Base-by-base conservation (phyloP, 2,329 filamentous ascomycete species). In the Hypomyces rosellus region DNA sequence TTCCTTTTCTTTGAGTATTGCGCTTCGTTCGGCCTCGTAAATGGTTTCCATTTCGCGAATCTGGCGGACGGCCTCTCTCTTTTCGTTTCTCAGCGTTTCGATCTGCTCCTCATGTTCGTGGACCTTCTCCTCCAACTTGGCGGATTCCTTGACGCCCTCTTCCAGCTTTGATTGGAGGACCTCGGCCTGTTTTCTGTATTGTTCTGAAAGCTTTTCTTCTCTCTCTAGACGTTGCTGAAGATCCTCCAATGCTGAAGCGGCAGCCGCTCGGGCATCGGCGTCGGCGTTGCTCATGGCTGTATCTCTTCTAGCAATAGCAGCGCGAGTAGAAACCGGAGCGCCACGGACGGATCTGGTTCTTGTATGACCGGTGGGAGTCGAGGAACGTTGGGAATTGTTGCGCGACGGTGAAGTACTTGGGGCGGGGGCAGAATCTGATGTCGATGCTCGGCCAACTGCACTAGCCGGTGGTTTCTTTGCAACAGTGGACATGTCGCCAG, bases 11-110 rank as follows among this genome's bases (percentile, higher is more conserved):
- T 91, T 89, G 63, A 89, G 83, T 71, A 92, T 87, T 49, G 88
- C 83, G 63, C 85, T 88, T 55, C 89, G 82, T 70, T 99, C 93
- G 41, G 87, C 84, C 68, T 97, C 92, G 67, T 96, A 95, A 57
- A 95, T 91, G 56, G 85, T 84, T 69, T 96, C 91, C 73, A 96
- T 84, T 67, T 99, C 93, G 56, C 92, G 83, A 63, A 89, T 88
- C 68, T 95, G 86, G 56, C 90, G 82, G 30, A 85, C 81, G 49
- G 85, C 78, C 59, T 97, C 91, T 60, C 88, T 82, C 71, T 93
- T 91, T 63, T 95, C 89, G 61, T 88, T 90, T 63, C 84, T 83
- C 48, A 97, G 75, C 7, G 80, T 74, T 68, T 96, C 90, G 52
- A 92, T 80, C 63, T 85, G 84, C 67, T 92, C 88, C 54, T 93